These are phyloP conservation scores for Paraphaeosphaeria minitans DNA, from an alignment of 2,329 filamentous ascomycete genomes.

Conservation along the genomic window DNA sequence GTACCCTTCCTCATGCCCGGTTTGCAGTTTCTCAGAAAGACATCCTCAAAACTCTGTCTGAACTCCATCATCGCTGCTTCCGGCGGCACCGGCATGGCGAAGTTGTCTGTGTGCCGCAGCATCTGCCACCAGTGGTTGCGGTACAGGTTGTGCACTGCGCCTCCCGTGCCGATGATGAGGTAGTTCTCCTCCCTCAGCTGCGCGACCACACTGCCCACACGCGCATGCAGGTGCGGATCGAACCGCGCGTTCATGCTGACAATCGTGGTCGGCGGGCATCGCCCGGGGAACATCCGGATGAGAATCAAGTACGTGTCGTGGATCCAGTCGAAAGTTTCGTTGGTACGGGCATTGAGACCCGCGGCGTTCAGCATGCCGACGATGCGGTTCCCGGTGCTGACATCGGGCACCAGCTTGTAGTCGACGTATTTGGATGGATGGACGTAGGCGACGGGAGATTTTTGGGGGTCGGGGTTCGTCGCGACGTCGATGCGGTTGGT, in stretches of 20 bases:
- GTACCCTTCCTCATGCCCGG: constrained; percentile 54
- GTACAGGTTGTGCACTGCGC: constrained; percentile 73
- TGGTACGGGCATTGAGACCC: constrained; percentile 61
- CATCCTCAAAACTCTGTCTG: constrained; percentile 67
- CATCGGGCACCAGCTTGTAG: constrained; percentile 66
- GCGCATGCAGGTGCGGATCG: constrained; percentile 62
- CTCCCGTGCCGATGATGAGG: constrained; percentile 64
- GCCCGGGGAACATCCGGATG: constrained; percentile 70
- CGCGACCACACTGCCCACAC: constrained; percentile 62
- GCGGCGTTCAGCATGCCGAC: constrained; percentile 56
- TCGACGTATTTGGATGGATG: constrained; percentile 67
- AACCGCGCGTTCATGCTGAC: constrained; percentile 61
- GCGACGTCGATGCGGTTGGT: constrained; percentile 63
- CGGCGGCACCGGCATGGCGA: constrained; percentile 64
- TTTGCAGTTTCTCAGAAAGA: constrained; percentile 55
- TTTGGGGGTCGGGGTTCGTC: constrained; percentile 64
- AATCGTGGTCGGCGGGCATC: constrained; percentile 69
- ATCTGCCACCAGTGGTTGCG: constrained; percentile 70
- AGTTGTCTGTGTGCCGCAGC: constrained; percentile 66
- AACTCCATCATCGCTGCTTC: constrained; percentile 68
- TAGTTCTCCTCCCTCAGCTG: constrained; percentile 60
- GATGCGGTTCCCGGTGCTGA: constrained; percentile 57
- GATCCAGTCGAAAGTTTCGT: constrained; percentile 70
- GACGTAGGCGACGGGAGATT: constrained; percentile 70
- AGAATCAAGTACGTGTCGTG: constrained; percentile 73